Evolutionary conservation across 2,329 filamentous ascomycete genomes (phyloP).

Genomic region (Pezicula neosporulosa): DNA sequence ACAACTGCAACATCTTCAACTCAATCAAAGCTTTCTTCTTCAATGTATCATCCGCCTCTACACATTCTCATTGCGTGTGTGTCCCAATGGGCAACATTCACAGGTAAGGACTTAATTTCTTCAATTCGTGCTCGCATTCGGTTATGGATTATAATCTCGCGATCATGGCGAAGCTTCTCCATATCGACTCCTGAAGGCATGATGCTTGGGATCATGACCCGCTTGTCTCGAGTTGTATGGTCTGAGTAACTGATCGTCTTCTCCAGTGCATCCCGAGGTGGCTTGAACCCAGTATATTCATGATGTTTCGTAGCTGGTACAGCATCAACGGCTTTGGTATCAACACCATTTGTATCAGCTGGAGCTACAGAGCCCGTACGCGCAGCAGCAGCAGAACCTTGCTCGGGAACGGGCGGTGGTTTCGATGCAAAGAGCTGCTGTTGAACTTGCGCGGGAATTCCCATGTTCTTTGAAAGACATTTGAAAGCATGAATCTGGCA

Average conservation of each 20-base stretch:
- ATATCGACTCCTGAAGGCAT: slow-evolving; percentile 88
- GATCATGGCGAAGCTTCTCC: slow-evolving; percentile 79
- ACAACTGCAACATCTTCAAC: slow-evolving; percentile 85
- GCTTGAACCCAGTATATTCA: slow-evolving; percentile 59
- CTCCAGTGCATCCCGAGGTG: slow-evolving; percentile 53
- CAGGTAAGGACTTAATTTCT: slow-evolving; percentile 79
- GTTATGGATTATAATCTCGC: slow-evolving; percentile 86
- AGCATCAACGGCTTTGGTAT: slow-evolving; percentile 21
- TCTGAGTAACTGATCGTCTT: slow-evolving; percentile 72
- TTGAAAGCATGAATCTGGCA: slow-evolving; percentile 93
- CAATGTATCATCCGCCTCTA: slow-evolving; percentile 72
- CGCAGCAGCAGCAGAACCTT: slow-evolving; percentile 16
- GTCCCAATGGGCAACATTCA: slow-evolving; percentile 86
- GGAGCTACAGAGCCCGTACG: slow-evolving; percentile 22
- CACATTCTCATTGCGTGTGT: slow-evolving; percentile 61
- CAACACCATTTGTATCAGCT: slow-evolving; percentile 31
- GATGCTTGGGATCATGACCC: slow-evolving; percentile 79
- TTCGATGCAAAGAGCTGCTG: slow-evolving; percentile 78
- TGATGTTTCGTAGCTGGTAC: slow-evolving; percentile 37
- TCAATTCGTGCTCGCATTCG: slow-evolving; percentile 80
- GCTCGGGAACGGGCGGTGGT: slow-evolving; percentile 15
- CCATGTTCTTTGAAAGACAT: slow-evolving; percentile 80
- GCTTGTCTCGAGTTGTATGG: slow-evolving; percentile 71
- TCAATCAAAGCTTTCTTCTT: slow-evolving; percentile 93
- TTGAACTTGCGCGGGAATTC: slow-evolving; percentile 75